Percentiles rank a stretch among this genome's conserved stretches.
These are phyloP conservation scores for Leptographium galeiforme DNA, from an alignment of 2,329 filamentous ascomycete species.

Conservation along the genomic window DNA sequence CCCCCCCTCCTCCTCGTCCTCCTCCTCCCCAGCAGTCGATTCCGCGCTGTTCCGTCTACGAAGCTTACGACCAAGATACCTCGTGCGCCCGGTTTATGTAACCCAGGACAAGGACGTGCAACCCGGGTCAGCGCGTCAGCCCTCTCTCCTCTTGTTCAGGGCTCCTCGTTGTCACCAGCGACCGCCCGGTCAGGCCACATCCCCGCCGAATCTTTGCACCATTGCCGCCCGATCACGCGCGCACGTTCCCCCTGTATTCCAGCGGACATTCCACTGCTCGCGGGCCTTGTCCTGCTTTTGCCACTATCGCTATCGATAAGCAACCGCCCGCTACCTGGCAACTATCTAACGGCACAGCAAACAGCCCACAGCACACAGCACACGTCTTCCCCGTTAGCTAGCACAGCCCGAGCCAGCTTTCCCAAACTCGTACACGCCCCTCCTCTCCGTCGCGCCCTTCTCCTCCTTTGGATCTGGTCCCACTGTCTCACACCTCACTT, in stretches of 20 bases:
- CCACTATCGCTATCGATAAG: conserved; percentile 1
- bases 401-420: not conserved
- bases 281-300: not conserved
- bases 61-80: too few relatives aligned
- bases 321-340: not conserved
- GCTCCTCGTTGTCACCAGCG: too few relatives aligned
- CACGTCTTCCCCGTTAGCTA: too few relatives aligned
- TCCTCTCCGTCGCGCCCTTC: not conserved
- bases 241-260: not conserved
- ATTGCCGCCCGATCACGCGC: not conserved
- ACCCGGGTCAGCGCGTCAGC: too few relatives aligned
- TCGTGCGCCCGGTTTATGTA: too few relatives aligned
- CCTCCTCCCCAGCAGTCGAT: too few relatives aligned
- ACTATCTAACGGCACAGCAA: not conserved
- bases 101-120: too few relatives aligned
- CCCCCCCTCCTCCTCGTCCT: too few relatives aligned
- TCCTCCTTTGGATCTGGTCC: not conserved
- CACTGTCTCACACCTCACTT: conserved; percentile 1
- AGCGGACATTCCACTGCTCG: not conserved
- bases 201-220: not conserved
- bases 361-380: not conserved
- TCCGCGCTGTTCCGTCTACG: too few relatives aligned
- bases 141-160: too few relatives aligned
- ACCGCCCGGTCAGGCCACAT: not conserved
- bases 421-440: not conserved